phyloP scores from a whole-genome alignment of 345 rosid genomes.

The Gossypium ekmanianum region DNA sequence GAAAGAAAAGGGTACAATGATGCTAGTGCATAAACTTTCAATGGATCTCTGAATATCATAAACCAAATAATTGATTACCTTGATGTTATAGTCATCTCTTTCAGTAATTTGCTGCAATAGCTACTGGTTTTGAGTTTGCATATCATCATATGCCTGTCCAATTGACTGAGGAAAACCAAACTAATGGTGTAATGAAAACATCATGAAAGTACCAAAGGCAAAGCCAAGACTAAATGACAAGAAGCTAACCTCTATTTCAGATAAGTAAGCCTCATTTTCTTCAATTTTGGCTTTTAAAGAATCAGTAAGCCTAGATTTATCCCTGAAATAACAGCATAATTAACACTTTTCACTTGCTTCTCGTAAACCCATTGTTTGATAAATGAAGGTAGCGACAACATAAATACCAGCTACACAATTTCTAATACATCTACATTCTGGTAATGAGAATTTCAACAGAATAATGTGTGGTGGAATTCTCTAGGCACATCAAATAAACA shows the following conservation, averaged over 20 bases:
- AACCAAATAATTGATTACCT: conserved; percentile 45
- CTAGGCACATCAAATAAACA: background rate
- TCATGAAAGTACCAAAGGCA: conserved; percentile 21
- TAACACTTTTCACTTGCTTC: background rate
- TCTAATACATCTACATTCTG: background rate
- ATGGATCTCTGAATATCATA: background rate
- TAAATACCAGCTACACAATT: no score
- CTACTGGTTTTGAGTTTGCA: conserved; percentile 94
- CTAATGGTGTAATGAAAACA: conserved; percentile 26
- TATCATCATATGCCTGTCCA: conserved; percentile 88
- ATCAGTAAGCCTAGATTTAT: conserved; percentile 52
- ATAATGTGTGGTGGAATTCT: background rate
- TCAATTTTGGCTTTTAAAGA: conserved; percentile 75
- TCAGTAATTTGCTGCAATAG: conserved; percentile 90
- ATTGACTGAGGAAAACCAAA: conserved; percentile 63
- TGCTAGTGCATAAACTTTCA: background rate
- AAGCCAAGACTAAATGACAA: conserved; percentile 7
- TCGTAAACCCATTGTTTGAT: background rate
- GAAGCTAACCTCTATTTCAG: conserved; percentile 86
- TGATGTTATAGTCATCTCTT: conserved; percentile 94
- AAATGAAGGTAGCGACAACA: background rate
- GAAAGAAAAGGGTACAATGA: background rate
- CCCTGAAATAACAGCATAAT: conserved; percentile 47
- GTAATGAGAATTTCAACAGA: conserved; percentile 1
- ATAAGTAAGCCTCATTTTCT: conserved; percentile 82